A percentile compares a stretch with the other conserved stretches of the same genome.
These are phyloP conservation scores for Carex cristatella DNA, from an alignment of 176 grass and related monocot genomes.

Conservation along the genomic window DNA sequence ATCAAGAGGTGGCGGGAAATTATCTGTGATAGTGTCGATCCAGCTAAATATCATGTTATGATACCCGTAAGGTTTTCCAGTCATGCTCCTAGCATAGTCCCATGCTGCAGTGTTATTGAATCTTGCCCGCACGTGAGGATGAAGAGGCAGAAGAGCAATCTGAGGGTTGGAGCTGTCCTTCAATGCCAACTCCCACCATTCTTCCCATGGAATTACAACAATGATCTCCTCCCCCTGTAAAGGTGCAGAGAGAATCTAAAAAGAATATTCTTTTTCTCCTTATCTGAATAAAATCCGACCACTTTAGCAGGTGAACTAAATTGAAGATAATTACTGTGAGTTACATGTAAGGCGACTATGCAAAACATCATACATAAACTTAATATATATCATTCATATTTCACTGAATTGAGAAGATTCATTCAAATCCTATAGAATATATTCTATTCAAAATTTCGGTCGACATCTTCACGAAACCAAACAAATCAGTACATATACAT, in stretches of 20 bases:
- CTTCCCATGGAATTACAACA: slow-evolving; percentile 88
- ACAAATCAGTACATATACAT: background rate
- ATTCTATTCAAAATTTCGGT: background rate
- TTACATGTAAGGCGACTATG: background rate
- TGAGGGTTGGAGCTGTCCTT: slow-evolving; percentile 88
- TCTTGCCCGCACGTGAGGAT: slow-evolving; percentile 56
- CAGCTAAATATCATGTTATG: slow-evolving; percentile 99
- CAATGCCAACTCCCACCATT: slow-evolving; percentile 83
- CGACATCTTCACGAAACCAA: background rate
- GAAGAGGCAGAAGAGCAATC: slow-evolving; percentile 77
- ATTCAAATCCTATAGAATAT: background rate
- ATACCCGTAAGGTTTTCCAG: slow-evolving; percentile 85
- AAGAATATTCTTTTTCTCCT: background rate
- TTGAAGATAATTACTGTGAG: background rate
- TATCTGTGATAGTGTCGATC: slow-evolving; percentile 84
- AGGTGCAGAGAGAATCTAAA: background rate
- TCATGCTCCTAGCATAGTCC: slow-evolving; percentile 80
- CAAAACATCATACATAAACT: background rate
- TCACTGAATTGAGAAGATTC: background rate
- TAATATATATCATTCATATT: background rate
- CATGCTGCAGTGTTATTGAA: slow-evolving; percentile 88
- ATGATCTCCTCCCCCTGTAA: slow-evolving; percentile 89
- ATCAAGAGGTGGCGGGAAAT: slow-evolving; percentile 89
- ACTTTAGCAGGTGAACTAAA: background rate
- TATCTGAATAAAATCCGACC: background rate